Percentiles rank a stretch among this genome's conserved stretches.
phyloP scores from a whole-genome alignment of 2,329 filamentous ascomycete genomes.

The Herpomyces periplanetae region DNA sequence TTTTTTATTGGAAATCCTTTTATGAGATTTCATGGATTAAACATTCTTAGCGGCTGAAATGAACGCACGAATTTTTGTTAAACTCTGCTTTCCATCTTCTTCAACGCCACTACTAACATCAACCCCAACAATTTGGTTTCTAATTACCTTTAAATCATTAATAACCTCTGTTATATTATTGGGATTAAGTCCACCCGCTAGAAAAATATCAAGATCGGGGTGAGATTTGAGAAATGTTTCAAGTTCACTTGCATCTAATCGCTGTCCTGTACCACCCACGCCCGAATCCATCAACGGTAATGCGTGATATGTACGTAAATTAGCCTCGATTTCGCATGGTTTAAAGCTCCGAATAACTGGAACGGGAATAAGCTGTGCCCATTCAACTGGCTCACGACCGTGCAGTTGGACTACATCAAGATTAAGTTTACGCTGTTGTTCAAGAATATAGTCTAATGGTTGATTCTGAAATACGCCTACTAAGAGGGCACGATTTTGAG shows the following conservation, averaged over 20 bases:
- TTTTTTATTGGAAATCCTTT: too few species aligned
- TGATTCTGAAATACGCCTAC: constrained; percentile 88
- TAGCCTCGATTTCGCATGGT: constrained; percentile 29
- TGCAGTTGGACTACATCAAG: constrained; percentile 79
- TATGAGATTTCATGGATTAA: too few species aligned
- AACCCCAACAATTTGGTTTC: constrained; percentile 29
- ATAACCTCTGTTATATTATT: constrained; percentile 33
- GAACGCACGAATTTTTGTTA: constrained; percentile 44
- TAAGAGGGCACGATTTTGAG: constrained; percentile 24
- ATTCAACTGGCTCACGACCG: constrained; percentile 64
- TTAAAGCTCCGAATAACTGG: constrained; percentile 62
- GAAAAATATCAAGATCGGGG: constrained; percentile 25
- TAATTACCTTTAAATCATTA: constrained; percentile 17
- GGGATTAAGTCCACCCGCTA: constrained; percentile 50
- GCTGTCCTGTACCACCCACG: constrained; percentile 36
- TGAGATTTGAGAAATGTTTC: constrained; percentile 23
- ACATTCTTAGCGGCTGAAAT: constrained; percentile 24
- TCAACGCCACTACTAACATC: constrained; percentile 90
- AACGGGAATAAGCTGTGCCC: constrained; percentile 54
- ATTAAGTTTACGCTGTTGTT: constrained; percentile 29
- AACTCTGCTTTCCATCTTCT: constrained; percentile 33
- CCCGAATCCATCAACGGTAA: constrained; percentile 59
- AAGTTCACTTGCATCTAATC: constrained; percentile 29
- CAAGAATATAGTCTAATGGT: constrained; percentile 37
- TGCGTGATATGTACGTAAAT: constrained; percentile 36